Evolutionary conservation across 1,284 basidiomycete genomes (phyloP), one percentile per base, ranked within the genome.

Genomic region (Tilletiopsis washingtonensis): DNA sequence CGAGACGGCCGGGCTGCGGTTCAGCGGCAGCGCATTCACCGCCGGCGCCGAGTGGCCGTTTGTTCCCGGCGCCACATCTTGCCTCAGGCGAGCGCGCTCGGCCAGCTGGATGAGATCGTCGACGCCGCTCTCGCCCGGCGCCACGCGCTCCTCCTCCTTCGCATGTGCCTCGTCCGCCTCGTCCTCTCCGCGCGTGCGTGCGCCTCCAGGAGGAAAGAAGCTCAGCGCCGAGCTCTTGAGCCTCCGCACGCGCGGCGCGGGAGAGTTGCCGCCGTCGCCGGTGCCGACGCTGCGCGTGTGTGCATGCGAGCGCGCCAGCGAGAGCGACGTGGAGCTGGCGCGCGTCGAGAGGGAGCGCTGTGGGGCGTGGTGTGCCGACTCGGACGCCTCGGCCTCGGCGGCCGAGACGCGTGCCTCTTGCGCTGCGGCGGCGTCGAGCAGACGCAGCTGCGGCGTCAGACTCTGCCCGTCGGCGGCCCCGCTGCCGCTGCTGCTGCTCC

Each of bases 61-160:
- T n/a, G n/a, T n/a, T n/a, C n/a, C n/a, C n/a, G n/a, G n/a, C n/a
- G n/a, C n/a, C n/a, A n/a, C n/a, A n/a, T n/a, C n/a, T n/a, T n/a
- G n/a, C n/a, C n/a, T n/a, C 39, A 38, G 15, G n/a, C 46, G 38
- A 40, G 46, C 46, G 9, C 25, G 11, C 23, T 45, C 39, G 19
- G 53, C 51, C 19, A 55, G 36, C 21, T 47, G 38, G 4, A 70
- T 43, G 24, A 70, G 49, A 48, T 70, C 67, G 44, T 70, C 67
- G 12, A 70, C 49, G 14, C 67, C 67, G 27, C 59, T 60, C 38
- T 66, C 65, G 36, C 67, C 67, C 17, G 57, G 59, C 11, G 51
- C 49, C 39, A 27, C 52, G 49, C 4, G 53, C 52, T 4, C 56
- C n/a, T 25, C 43, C 25, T 34, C 19, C 15, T 15, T 21, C 24